Base-by-base conservation (phyloP, 495 filamentous ascomycete species). In the Monascus purpureus region DNA sequence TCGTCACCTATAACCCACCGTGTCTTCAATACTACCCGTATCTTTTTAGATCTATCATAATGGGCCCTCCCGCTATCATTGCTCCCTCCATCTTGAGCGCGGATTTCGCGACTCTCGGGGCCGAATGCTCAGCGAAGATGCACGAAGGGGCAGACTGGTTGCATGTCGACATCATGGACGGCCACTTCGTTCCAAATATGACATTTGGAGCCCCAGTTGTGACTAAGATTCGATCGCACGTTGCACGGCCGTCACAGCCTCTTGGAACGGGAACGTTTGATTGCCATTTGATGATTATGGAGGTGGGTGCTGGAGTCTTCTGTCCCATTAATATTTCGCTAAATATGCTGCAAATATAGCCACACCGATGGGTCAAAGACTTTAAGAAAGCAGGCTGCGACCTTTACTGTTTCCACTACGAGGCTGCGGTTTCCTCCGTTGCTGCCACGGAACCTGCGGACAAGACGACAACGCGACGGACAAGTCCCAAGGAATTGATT, bases 211-310 rank as follows among this genome's bases (percentile, higher is more conserved):
- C 80, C 11, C 90, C 90, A 5, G 85, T 96, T 13, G 90, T 97
- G 6, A 85, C 80, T 33, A 92, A 85, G 61, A 90, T 97, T 35
- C 78, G 90, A 23, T 67, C 70, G 24, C 77, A 92, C 45, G 85
- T 97, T 33, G 74, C 77, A 26, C 62, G 68, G 15, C 78, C 70
- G 2, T 52, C 45, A 25, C 40, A 57, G 36, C 57, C 63, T 22
- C 55, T 73, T 41, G 81, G 78, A 3, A 78, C 73, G 46, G 90
- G 90, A 15, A 94, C 90, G 17, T 97, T 97, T 46, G 90, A 97
- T 58, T 97, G 90, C 71, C 90, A 97, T 55, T 96, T 97, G 92
- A 97, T 97, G 90, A 93, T 97, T 45, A 76, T 80, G 45, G 90
- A 97, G 82, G 86, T 90, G 19, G 31, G 50, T 19, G 15, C 38